phyloP scores from a whole-genome alignment of 768 basidiomycete species.

The Wakefieldia striispora region DNA sequence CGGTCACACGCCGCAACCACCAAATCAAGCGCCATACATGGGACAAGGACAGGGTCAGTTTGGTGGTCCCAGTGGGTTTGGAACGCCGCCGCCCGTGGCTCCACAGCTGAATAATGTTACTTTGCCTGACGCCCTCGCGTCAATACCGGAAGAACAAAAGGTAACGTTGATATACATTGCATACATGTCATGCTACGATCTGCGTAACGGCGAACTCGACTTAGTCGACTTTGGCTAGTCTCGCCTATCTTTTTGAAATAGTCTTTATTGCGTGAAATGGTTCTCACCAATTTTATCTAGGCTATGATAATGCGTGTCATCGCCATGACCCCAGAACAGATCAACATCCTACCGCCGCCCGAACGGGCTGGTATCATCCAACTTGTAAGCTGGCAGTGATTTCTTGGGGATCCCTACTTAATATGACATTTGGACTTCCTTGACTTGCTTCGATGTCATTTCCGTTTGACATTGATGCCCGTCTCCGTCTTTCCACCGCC shows the following conservation, averaged over 20 bases:
- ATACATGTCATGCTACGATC: slow-evolving; percentile 4
- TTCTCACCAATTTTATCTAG: slow-evolving; percentile 34
- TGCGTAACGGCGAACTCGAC: neutral
- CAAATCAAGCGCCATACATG: slow-evolving; percentile 18
- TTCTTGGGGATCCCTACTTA: slow-evolving; percentile 10
- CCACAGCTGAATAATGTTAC: slow-evolving; percentile 20
- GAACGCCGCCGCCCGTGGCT: slow-evolving; percentile 19
- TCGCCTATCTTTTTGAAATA: neutral
- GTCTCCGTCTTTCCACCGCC: slow-evolving; percentile 15
- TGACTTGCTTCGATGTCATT: slow-evolving; percentile 11
- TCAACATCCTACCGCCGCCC: slow-evolving; percentile 66
- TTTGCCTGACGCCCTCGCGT: slow-evolving; percentile 53
- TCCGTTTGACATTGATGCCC: slow-evolving; percentile 29
- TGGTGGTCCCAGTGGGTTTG: slow-evolving; percentile 14
- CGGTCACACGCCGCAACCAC: slow-evolving; percentile 26
- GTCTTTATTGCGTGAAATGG: neutral
- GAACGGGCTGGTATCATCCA: slow-evolving; percentile 81
- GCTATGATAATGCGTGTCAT: slow-evolving; percentile 77
- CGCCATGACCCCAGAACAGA: slow-evolving; percentile 82
- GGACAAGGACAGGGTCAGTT: slow-evolving; percentile 22
- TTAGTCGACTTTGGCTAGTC: neutral
- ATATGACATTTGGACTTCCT: slow-evolving; percentile 4
- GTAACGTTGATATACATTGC: slow-evolving; percentile 33
- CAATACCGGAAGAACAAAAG: slow-evolving; percentile 69
- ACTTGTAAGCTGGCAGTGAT: slow-evolving; percentile 54